phyloP scores from a whole-genome alignment of 768 basidiomycete genomes.

The Serendipita sp. region DNA sequence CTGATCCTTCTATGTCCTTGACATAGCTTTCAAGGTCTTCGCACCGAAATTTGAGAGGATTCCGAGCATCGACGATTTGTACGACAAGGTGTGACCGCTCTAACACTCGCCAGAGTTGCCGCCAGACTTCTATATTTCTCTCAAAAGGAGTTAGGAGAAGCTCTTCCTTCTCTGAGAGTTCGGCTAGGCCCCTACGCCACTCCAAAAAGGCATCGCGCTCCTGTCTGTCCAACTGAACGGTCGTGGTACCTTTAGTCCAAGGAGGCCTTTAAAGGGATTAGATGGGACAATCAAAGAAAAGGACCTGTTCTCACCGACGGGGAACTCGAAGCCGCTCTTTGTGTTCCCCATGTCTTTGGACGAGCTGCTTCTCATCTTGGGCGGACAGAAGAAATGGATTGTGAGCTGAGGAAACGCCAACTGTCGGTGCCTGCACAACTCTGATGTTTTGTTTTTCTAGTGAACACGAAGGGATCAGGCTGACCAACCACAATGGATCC shows the following conservation, averaged over 20 bases:
- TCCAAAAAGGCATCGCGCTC: slow-evolving; percentile 84
- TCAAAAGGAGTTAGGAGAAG: slow-evolving; percentile 94
- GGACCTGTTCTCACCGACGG: slow-evolving; percentile 23
- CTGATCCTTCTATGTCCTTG: slow-evolving; percentile 61
- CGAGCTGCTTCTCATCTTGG: slow-evolving; percentile 60
- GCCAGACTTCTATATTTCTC: slow-evolving; percentile 94
- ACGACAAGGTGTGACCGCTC: slow-evolving; percentile 90
- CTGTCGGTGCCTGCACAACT: slow-evolving; percentile 41
- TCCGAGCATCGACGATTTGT: slow-evolving; percentile 92
- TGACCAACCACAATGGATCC: not conserved
- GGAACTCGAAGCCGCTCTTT: slow-evolving; percentile 69
- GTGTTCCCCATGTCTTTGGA: slow-evolving; percentile 61
- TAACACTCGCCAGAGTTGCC: slow-evolving; percentile 92
- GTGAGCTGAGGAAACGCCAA: slow-evolving; percentile 24
- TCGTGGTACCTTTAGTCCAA: slow-evolving; percentile 73
- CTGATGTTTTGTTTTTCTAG: slow-evolving; percentile 62
- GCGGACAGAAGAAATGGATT: slow-evolving; percentile 79
- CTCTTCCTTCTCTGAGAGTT: slow-evolving; percentile 70
- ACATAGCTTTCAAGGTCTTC: slow-evolving; percentile 84
- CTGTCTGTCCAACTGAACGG: slow-evolving; percentile 64
- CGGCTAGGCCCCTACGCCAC: slow-evolving; percentile 83
- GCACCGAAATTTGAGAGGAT: slow-evolving; percentile 82
- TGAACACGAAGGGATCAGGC: not conserved
- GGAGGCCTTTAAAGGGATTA: slow-evolving; percentile 34
- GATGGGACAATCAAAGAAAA: not conserved